These are phyloP conservation scores for Amauroascus niger DNA, from an alignment of 2,329 filamentous ascomycete species.

Conservation along the genomic window DNA sequence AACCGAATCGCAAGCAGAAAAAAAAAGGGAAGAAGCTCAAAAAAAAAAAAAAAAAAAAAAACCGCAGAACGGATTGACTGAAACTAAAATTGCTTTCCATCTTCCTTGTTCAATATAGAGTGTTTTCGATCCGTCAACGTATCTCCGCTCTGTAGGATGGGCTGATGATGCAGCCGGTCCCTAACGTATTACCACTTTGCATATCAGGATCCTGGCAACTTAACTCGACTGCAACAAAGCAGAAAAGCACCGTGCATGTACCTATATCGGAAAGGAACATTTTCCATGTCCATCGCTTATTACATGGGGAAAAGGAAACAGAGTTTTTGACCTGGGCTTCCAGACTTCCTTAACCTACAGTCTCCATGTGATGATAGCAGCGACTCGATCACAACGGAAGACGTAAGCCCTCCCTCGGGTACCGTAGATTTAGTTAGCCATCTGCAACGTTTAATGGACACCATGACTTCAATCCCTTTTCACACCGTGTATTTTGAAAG, in stretches of 20 bases:
- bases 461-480: no score
- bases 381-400: no score
- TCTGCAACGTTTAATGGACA: no score
- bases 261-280: not conserved
- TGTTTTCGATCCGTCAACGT: not conserved
- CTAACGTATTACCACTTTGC: slow-evolving; percentile 4
- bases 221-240: not conserved
- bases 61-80: not conserved
- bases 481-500: no score
- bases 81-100: not conserved
- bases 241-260: not conserved
- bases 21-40: not conserved
- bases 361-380: no score
- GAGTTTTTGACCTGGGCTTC: not conserved
- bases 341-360: no score
- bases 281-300: not conserved
- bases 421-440: no score
- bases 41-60: not conserved
- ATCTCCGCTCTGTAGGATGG: slow-evolving; percentile 1
- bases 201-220: not conserved
- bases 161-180: not conserved
- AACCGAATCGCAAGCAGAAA: not conserved
- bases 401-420: no score
- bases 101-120: not conserved
- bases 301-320: not conserved